A percentile compares a stretch with the other conserved stretches of the same genome.
Evolutionary conservation across 371 early-diverging fungal genomes (phyloP).

Genomic region (Zychaea mexicana): DNA sequence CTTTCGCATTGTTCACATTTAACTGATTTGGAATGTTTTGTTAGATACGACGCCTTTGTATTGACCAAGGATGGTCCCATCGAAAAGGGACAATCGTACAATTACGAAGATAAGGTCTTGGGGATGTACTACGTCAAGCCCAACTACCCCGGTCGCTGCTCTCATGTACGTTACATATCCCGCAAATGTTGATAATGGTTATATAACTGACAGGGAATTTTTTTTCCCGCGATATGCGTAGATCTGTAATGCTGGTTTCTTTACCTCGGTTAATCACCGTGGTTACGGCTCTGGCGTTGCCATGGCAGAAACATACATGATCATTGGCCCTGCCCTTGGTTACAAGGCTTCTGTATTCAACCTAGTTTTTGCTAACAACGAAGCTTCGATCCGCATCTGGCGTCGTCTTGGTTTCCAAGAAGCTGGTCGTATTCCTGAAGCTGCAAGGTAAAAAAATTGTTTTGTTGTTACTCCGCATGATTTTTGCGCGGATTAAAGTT

Average conservation of each 20-base stretch:
- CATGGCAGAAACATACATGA: constrained; percentile 69
- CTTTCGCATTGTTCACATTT: background rate
- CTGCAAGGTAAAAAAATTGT: constrained; percentile 46
- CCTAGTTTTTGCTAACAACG: constrained; percentile 75
- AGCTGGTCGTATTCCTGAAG: constrained; percentile 70
- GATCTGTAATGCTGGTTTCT: constrained; percentile 82
- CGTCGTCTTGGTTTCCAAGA: constrained; percentile 65
- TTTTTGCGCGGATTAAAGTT: background rate
- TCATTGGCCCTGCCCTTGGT: constrained; percentile 66
- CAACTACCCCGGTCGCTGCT: constrained; percentile 72
- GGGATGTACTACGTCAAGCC: constrained; percentile 82
- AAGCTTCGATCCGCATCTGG: constrained; percentile 70
- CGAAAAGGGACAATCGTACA: constrained; percentile 25
- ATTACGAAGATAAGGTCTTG: constrained; percentile 47
- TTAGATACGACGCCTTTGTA: constrained; percentile 61
- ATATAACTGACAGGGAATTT: background rate
- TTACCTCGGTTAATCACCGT: constrained; percentile 55
- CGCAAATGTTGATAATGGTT: background rate
- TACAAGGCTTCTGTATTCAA: constrained; percentile 82
- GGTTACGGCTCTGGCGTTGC: constrained; percentile 66
- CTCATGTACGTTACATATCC: constrained; percentile 47
- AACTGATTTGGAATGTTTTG: background rate
- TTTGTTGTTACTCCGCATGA: background rate
- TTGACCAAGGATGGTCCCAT: constrained; percentile 32
- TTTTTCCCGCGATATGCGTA: constrained; percentile 15